Evolutionary conservation across 148 eudicot species (phyloP).

Genomic region (Simmondsia chinensis): DNA sequence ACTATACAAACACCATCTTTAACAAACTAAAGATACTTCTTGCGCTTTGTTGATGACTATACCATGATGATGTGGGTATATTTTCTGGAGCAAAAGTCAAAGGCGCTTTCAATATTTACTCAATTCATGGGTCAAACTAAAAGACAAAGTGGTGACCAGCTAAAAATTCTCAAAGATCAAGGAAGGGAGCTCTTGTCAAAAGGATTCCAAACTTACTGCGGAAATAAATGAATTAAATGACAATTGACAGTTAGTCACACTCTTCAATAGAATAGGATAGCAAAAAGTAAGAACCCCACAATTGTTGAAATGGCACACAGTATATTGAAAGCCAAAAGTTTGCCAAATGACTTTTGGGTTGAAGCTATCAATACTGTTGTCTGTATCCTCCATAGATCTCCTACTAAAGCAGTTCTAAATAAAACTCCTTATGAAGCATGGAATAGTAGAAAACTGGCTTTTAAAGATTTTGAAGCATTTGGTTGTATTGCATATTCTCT

Average conservation of each 20-base stretch:
- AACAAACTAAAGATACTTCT: neutral
- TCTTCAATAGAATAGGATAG: neutral
- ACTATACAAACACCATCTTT: constrained; percentile 2
- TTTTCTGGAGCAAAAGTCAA: constrained; percentile 5
- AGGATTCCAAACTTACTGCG: constrained; percentile 1
- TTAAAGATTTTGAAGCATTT: constrained; percentile 2
- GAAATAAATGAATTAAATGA: neutral
- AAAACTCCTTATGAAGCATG: too few relatives aligned
- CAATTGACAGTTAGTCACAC: neutral
- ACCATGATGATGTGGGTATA: constrained; percentile 9
- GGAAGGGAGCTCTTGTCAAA: neutral
- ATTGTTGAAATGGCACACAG: constrained; percentile 1
- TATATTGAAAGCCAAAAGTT: neutral
- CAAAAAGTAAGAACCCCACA: constrained; percentile 5
- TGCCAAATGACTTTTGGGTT: neutral
- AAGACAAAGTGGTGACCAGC: neutral
- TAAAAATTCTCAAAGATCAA: neutral
- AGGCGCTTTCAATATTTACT: constrained; percentile 2
- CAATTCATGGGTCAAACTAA: constrained; percentile 5
- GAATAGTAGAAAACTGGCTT: neutral
- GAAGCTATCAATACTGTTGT: neutral
- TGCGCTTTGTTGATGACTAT: constrained; percentile 8
- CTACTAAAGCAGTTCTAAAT: neutral
- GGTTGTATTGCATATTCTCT: neutral
- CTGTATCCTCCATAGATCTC: neutral